A percentile compares a stretch with the other conserved stretches of the same genome.
Evolutionary conservation across 2,329 filamentous ascomycete species (phyloP).

Genomic region (Chaetomiaceae sp.): DNA sequence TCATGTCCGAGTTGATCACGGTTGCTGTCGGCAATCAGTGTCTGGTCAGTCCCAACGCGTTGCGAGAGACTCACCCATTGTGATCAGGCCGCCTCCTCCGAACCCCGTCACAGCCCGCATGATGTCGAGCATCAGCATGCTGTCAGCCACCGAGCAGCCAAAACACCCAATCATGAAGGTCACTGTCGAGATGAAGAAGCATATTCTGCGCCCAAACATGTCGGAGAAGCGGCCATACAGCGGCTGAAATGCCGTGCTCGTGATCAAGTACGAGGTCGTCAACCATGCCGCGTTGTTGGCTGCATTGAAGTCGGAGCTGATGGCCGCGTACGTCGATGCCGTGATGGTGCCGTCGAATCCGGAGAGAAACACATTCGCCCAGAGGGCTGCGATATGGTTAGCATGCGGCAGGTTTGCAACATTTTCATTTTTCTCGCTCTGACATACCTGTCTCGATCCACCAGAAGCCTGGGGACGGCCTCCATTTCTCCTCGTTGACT

Average conservation of each 20-base stretch:
- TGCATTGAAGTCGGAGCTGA: conserved; percentile 68
- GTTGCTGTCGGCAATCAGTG: conserved; percentile 38
- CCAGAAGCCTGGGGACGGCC: conserved; percentile 46
- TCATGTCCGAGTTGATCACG: conserved; percentile 60
- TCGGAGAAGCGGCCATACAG: conserved; percentile 69
- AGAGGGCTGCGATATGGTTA: conserved; percentile 3
- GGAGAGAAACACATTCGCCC: conserved; percentile 57
- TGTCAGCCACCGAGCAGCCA: conserved; percentile 58
- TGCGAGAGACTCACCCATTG: conserved; percentile 52
- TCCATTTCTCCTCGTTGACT: conserved; percentile 35
- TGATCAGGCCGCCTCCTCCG: conserved; percentile 64
- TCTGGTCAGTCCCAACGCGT: neutral
- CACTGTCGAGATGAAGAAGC: conserved; percentile 60
- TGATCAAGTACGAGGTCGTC: conserved; percentile 68
- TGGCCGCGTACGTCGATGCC: conserved; percentile 67
- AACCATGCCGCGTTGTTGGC: conserved; percentile 72
- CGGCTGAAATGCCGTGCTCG: conserved; percentile 67
- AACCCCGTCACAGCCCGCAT: conserved; percentile 65
- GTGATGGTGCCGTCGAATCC: conserved; percentile 71
- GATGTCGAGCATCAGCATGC: conserved; percentile 56
- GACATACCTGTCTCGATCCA: conserved; percentile 58
- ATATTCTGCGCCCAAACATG: conserved; percentile 58
- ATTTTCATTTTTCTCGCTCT: neutral
- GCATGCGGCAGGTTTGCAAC: neutral
- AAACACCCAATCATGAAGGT: conserved; percentile 60